These are phyloP conservation scores for Discostella pseudostelligera DNA, from an alignment of 108 stramenopile genomes.

Conservation along the genomic window DNA sequence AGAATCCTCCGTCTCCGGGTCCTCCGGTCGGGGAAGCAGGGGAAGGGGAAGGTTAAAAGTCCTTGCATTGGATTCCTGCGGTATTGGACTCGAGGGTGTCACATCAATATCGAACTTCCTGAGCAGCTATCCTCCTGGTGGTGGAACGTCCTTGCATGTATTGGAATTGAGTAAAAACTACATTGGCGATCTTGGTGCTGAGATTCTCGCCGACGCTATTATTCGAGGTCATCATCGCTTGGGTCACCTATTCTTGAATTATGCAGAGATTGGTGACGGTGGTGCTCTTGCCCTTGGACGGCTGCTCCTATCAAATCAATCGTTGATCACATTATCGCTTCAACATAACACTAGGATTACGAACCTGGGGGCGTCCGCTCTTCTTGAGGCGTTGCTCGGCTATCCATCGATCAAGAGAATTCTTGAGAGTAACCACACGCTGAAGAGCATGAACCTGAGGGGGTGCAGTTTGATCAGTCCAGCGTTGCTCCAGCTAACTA, in stretches of 20 bases:
- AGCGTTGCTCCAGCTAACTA: background rate
- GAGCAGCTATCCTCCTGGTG: background rate
- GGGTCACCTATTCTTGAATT: conserved; percentile 42
- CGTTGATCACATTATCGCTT: conserved; percentile 16
- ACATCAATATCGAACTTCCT: conserved; percentile 11
- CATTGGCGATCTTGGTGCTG: conserved; percentile 45
- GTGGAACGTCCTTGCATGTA: conserved; percentile 14
- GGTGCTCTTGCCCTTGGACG: conserved; percentile 37
- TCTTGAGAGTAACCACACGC: conserved; percentile 21
- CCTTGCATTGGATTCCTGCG: conserved; percentile 17
- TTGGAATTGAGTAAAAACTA: conserved; percentile 53
- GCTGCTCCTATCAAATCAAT: conserved; percentile 5
- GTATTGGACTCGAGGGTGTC: background rate
- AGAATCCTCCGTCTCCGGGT: background rate
- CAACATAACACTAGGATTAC: conserved; percentile 19
- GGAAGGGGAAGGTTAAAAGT: conserved; percentile 5
- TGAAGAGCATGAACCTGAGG: conserved; percentile 19
- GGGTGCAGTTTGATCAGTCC: conserved; percentile 15
- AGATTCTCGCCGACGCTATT: conserved; percentile 40
- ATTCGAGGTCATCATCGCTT: conserved; percentile 26
- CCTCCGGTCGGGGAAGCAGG: too few species aligned
- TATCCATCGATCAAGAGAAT: conserved; percentile 16
- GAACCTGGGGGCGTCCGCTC: conserved; percentile 15
- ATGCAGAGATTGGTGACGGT: conserved; percentile 41
- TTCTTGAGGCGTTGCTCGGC: conserved; percentile 14